These are phyloP conservation scores for Trypanosoma scelopori DNA, from an alignment of 208 protist genomes.

Conservation along the genomic window DNA sequence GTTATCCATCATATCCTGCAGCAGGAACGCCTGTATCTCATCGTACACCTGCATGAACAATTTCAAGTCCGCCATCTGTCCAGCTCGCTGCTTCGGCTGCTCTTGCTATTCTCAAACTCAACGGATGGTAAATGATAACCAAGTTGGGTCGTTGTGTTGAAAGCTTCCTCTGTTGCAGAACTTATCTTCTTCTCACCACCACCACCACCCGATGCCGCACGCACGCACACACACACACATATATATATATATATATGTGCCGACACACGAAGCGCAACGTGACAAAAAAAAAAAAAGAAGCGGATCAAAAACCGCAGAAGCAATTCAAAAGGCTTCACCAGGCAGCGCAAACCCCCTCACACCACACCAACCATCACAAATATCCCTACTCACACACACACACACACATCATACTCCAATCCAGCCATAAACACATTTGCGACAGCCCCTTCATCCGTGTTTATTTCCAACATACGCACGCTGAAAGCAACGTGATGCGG, in stretches of 20 bases:
- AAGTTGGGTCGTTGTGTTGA: not conserved
- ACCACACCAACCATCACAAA: no score
- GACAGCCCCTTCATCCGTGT: no score
- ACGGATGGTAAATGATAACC: no score
- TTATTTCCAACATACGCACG: no score
- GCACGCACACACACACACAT: constrained; percentile 3
- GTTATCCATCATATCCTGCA: constrained; percentile 41
- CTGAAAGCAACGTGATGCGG: no score
- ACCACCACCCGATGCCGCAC: constrained; percentile 1
- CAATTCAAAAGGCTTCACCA: not conserved
- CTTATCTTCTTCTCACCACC: not conserved
- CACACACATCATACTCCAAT: constrained; percentile 1
- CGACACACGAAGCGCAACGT: no score
- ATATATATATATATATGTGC: no score
- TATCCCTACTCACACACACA: no score
- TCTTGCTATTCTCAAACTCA: no score
- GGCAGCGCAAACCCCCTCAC: no score
- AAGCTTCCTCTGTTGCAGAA: not conserved
- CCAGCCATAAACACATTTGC: no score
- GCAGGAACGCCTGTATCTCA: constrained; percentile 70
- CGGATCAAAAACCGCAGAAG: constrained; percentile 3
- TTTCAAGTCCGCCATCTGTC: constrained; percentile 52
- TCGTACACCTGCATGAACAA: constrained; percentile 77
- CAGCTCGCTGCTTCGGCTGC: not conserved
- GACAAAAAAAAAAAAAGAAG: constrained; percentile 7